Evolutionary conservation across 371 early-diverging fungal species (phyloP), one percentile per base, ranked within the genome.

Genomic region (Rozella allomycis): DNA sequence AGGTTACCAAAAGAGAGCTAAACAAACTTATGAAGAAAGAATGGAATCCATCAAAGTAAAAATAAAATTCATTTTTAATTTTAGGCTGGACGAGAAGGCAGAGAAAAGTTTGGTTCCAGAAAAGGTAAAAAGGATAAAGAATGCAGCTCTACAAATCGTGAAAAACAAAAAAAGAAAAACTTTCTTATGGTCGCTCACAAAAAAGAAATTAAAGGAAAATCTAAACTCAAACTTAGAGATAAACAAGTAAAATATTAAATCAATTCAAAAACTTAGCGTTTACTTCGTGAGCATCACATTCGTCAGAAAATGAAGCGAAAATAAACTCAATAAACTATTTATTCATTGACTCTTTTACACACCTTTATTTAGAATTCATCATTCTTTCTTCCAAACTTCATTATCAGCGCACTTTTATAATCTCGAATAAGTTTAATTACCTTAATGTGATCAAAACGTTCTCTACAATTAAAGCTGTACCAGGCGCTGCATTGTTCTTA

Each of bases 161-260:
- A 85, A 42, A 93, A 88, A 70, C 45, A 72, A 40, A 79, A 78
- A 58, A 79, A 74, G 38, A 93, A 93, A 74, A 69, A 73, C 49
- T 81, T 74, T 43, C 70, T 71, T 64, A 94, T 94, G 96, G 63
- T 91, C 34, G 62, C 78, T 23, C 91, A 93, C 56, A 86, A 87
- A 55, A 63, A 66, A 30, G 57, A 67, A 27, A 75, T 82, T 10
- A 47, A 68, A n/a, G 58, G 55, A 26, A 93, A 90, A 59, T 61
- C 70, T 37, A 81, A 74, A 57, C 58, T 72, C 35, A 72, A 73
- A 45, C 54, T 83, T 46, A 50, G 72, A 21, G 80, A 82, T 9
- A 86, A 81, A 53, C 12, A 20, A 19, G 16, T 6, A 14, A 28
- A 28, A 16, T 12, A n/a, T n/a, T n/a, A n/a, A n/a, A n/a, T n/a